phyloP scores from a whole-genome alignment of 1,139 yeast species.

The Candida labiduridarum region DNA sequence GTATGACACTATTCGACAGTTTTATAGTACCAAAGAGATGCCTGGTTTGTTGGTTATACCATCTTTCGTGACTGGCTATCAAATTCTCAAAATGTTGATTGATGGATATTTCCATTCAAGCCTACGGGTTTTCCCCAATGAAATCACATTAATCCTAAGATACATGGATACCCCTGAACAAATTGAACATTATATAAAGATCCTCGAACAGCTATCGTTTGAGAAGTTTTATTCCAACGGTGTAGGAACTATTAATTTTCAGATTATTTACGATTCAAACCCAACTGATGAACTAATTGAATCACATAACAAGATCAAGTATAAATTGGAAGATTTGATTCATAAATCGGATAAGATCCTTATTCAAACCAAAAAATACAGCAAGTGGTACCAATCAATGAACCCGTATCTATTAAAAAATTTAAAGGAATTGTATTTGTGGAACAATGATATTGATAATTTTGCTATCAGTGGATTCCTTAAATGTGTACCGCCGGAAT shows the following conservation, averaged over 20 bases:
- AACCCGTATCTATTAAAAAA: conserved; percentile 17
- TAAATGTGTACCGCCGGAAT: conserved; percentile 11
- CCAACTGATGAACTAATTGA: conserved; percentile 6
- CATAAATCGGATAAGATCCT: conserved; percentile 19
- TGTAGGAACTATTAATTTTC: conserved; percentile 16
- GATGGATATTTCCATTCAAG: conserved; percentile 2
- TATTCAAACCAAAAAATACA: conserved; percentile 13
- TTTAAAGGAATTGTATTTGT: conserved; percentile 21
- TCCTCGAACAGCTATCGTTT: conserved; percentile 22
- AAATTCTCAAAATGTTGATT: conserved; percentile 8
- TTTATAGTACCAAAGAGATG: conserved; percentile 2
- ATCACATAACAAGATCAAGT: conserved; percentile 16
- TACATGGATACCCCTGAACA: conserved; percentile 6
- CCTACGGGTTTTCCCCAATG: conserved; percentile 18
- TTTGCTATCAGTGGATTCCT: conserved; percentile 10
- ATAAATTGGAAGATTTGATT: conserved; percentile 19
- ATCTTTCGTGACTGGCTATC: conserved; percentile 7
- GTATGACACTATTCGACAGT: conserved; percentile 5
- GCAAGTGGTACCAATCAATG: conserved; percentile 8
- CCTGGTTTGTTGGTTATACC: conserved; percentile 2
- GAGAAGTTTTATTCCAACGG: conserved; percentile 18
- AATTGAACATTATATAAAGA: conserved; percentile 16
- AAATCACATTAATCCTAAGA: conserved; percentile 18
- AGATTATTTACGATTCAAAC: conserved; percentile 18
- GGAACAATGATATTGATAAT: conserved; percentile 23